Base-by-base conservation (phyloP, 306 rosid species). In the Ceratonia siliqua region DNA sequence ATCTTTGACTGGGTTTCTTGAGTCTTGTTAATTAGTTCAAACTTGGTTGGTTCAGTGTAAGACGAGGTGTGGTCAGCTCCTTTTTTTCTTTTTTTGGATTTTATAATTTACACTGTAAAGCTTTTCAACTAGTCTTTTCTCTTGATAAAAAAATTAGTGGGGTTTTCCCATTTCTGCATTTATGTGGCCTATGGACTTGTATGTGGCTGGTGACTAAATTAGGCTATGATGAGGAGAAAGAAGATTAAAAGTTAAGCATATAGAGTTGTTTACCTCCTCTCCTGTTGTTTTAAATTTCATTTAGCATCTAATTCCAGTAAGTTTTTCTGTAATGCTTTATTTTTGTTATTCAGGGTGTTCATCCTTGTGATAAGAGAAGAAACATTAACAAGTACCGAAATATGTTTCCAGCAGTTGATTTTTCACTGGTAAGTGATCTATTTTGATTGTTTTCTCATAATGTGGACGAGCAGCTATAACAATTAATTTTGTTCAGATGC, bases 351-450 rank as follows among this genome's bases (percentile, higher is more conserved):
- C 81, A 94, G 99, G 99, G 97, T 43, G 85, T 92, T 70, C 92
- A 87, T 83, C 96, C 97, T 55, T 94, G 99, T 74, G 96, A 92
- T 79, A 92, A 94, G 88, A 90, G 99, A 84, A 84, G 96, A 81
- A 89, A 79, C 83, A 83, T 90, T 68, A 81, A 66, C 12, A 93
- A 94, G 75, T 94, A 94, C 72, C 82, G 22, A 55, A 48, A 83
- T 70, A 82, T 94, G 76, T 94, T 94, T 79, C 99, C 99, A 11
- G 99, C 93, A 18, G 65, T 94, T 82, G 93, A 92, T 85, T 94
- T 94, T 84, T 92, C 96, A 32, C 82, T 86, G 88, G 99, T 59
- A 80, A 78, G 91, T 73, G 41, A 52, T 83, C 62, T 72, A 36
- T 73, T 62, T 39, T 72, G 17, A 36, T 68, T 65, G 28, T 36